Conservation (phyloP, 1,284 basidiomycete genomes). For the Cryptococcus sp. region DNA sequence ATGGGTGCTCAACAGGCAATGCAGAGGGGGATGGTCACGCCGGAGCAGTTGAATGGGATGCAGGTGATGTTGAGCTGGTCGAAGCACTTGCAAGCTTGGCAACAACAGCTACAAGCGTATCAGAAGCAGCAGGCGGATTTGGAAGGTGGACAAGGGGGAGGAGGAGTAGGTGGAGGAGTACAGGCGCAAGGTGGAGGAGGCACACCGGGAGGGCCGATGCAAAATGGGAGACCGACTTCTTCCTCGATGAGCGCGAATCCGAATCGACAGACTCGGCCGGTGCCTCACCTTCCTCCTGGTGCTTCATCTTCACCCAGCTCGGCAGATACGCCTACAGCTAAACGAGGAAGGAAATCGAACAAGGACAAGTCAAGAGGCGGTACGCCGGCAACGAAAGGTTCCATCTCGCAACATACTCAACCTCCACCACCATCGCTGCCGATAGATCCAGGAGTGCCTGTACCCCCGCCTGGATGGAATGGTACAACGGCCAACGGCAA, state of each 20-base stretch:
- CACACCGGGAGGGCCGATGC: conserved; percentile 2
- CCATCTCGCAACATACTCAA: conserved; percentile 13
- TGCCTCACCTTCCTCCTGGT: conserved; percentile 6
- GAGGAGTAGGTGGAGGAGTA: neutral
- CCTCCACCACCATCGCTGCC: conserved; percentile 2
- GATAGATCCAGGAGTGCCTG: conserved; percentile 6
- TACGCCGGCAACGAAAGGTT: neutral
- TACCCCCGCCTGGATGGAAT: conserved; percentile 38
- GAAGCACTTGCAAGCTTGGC: neutral
- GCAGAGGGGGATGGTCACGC: conserved; percentile 21
- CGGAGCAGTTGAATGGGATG: conserved; percentile 35
- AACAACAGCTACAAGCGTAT: neutral
- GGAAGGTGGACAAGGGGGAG: neutral
- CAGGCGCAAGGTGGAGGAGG: conserved; percentile 5
- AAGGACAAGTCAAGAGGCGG: neutral
- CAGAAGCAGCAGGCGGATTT: neutral
- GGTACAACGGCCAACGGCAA: neutral
- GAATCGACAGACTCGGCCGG: conserved; percentile 7
- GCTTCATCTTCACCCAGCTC: too few species aligned
- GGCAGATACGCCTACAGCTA: neutral
- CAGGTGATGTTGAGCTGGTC: conserved; percentile 20
- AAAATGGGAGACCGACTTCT: too few species aligned
- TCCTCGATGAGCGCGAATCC: neutral
- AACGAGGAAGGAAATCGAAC: neutral
- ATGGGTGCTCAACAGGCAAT: conserved; percentile 18